These are phyloP conservation scores for Pinus taeda DNA, from an alignment of 75 land plant species.

Conservation along the genomic window DNA sequence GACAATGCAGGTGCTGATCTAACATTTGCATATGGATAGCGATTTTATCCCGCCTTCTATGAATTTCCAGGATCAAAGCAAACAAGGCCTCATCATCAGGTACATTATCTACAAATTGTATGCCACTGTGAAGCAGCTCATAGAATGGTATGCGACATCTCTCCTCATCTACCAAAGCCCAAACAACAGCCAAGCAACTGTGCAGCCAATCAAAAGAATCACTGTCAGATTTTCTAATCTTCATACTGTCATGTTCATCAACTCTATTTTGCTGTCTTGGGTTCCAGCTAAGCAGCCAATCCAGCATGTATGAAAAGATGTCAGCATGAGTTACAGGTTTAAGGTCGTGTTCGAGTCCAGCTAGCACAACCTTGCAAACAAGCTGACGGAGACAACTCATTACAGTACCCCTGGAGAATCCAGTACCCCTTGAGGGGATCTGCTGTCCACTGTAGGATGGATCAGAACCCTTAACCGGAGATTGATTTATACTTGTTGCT, in stretches of 20 bases:
- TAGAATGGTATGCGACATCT: slow-evolving; percentile 92
- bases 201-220: slow-evolving; percentile 74
- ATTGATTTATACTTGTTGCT: slow-evolving; percentile 31
- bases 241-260: slow-evolving; percentile 49
- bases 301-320: slow-evolving; percentile 67
- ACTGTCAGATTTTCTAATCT: slow-evolving; percentile 43
- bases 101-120: slow-evolving; percentile 81
- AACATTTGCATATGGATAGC: slow-evolving; percentile 94
- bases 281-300: slow-evolving; percentile 83
- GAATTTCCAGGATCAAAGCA: slow-evolving; percentile 84
- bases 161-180: slow-evolving; percentile 78
- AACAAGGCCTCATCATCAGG: slow-evolving; percentile 95
- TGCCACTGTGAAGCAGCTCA: slow-evolving; percentile 84
- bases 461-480: slow-evolving; percentile 61
- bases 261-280: slow-evolving; percentile 32
- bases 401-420: slow-evolving; percentile 26
- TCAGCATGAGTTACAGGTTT: slow-evolving; percentile 86
- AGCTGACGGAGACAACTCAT: slow-evolving; percentile 73
- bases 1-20: slow-evolving; percentile 97
- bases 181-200: slow-evolving; percentile 82
- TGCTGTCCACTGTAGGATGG: slow-evolving; percentile 21
- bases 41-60: slow-evolving; percentile 94
- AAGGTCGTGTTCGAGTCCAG: slow-evolving; percentile 69
- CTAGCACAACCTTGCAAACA: slow-evolving; percentile 73
- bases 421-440: slow-evolving; percentile 16